Base-by-base conservation (phyloP, 2,329 filamentous ascomycete genomes). In the Mollisiaceae sp. region DNA sequence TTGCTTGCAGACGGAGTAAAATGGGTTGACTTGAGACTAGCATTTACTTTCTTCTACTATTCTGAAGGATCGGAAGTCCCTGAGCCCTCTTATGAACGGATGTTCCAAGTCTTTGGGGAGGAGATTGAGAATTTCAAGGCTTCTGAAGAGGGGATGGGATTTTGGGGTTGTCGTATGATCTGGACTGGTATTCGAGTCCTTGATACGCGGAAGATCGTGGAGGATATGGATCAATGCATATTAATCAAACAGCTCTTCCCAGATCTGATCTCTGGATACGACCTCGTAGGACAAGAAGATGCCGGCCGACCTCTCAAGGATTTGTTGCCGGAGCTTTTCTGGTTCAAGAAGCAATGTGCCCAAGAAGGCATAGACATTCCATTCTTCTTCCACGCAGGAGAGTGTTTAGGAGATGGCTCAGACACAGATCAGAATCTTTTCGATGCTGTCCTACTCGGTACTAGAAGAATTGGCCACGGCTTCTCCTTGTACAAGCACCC, bases 401-500 rank as follows among this genome's bases (percentile, higher is more conserved):
- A 97, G 79, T 92, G 89, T 39, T 86, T 97, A 0, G 93, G 92
- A 18, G 88, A 91, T 66, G 93, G 93, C 35, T 89, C 88, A 71
- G 83, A 82, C 22, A 90, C 91, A 0, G 94, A 97, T 74, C 74
- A 80, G 67, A 97, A 97, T 77, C 84, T 98, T 2, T 97, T 93
- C 76, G 94, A 97, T 76, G 93, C 93, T 0, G 85, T 98, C 15
- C 81, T 97, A 9, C 85, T 98, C 6, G 94, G 93, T 2, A 94
- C 93, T 0, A 84, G 94, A 61, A 87, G 95, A 65, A 96, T 99
- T 67, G 94, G 94, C 0, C 93, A 97, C 75, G 93, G 89, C 1
- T 95, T 93, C 78, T 92, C 91, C 24, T 82, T 98, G 12, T 95
- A 90, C 83, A 97, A 96, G 76, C 95, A 98, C 78, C 95, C 94